Evolutionary conservation across 2,329 filamentous ascomycete species (phyloP).

Genomic region (Epichloe hybrida): DNA sequence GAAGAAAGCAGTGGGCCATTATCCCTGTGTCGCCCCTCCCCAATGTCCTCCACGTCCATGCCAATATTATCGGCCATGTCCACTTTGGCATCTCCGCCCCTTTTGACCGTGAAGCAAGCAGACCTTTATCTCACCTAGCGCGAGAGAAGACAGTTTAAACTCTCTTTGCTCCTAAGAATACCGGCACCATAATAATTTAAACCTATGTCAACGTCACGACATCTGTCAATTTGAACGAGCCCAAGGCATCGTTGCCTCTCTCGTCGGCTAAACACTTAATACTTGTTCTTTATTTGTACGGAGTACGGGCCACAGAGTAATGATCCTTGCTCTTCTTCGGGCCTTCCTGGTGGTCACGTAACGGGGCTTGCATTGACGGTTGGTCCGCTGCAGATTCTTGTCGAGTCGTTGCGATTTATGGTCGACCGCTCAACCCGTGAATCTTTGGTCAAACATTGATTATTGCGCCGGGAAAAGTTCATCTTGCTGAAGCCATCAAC

Average conservation of each 20-base stretch:
- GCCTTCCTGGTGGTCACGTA: background rate
- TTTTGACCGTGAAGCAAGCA: background rate
- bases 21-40: background rate
- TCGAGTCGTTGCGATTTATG: background rate
- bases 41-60: background rate
- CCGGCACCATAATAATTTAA: background rate
- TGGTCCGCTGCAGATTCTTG: background rate
- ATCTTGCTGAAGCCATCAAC: background rate
- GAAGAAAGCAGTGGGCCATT: background rate
- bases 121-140: no score
- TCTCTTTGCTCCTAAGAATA: background rate
- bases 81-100: background rate
- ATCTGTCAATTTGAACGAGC: no score
- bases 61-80: background rate
- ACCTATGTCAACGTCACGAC: no score
- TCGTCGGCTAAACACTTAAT: no score
- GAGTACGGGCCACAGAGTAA: background rate
- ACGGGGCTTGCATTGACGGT: background rate
- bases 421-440: background rate
- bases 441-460: background rate
- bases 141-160: no score
- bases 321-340: slow-evolving; percentile 4
- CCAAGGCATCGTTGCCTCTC: no score
- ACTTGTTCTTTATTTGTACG: no score
- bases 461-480: background rate